A percentile compares a stretch with the other conserved stretches of the same genome.
These are phyloP conservation scores for Nicotiana tomentosiformis DNA, from an alignment of 257 asterid species.

Conservation along the genomic window DNA sequence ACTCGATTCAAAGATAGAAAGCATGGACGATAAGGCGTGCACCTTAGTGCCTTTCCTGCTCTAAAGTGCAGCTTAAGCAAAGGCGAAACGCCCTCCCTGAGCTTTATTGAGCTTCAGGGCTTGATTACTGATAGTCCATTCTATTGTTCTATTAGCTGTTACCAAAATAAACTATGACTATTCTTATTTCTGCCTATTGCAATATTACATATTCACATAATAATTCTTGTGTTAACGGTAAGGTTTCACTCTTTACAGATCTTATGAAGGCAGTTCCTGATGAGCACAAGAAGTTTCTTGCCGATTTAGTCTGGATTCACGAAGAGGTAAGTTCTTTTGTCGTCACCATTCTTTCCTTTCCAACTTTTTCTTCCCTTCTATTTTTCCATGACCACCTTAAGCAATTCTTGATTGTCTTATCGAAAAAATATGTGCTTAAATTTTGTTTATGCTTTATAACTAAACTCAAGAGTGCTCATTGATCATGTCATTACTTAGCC, in stretches of 20 bases:
- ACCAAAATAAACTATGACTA: neutral
- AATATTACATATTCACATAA: neutral
- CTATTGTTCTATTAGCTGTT: neutral
- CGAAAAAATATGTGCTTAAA: neutral
- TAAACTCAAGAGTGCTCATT: neutral
- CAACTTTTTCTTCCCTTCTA: neutral
- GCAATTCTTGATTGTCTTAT: neutral
- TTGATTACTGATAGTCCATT: neutral
- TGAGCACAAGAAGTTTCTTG: slow-evolving; percentile 80
- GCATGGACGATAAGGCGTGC: too few relatives aligned
- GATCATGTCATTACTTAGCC: neutral
- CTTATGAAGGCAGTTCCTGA: slow-evolving; percentile 74
- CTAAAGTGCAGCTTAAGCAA: too few relatives aligned
- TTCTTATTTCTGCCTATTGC: neutral
- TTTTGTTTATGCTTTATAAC: neutral
- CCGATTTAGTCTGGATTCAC: slow-evolving; percentile 87
- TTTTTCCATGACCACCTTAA: neutral
- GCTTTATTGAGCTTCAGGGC: too few relatives aligned
- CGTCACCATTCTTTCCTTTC: neutral
- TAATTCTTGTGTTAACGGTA: neutral
- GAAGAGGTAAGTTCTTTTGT: slow-evolving; percentile 54
- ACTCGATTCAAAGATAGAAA: too few relatives aligned
- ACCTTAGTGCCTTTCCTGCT: too few relatives aligned
- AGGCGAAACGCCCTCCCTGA: too few relatives aligned
- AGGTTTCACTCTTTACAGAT: slow-evolving; percentile 31